These are phyloP conservation scores for Alternaria viburni DNA, from an alignment of 2,329 filamentous ascomycete genomes.

Conservation along the genomic window DNA sequence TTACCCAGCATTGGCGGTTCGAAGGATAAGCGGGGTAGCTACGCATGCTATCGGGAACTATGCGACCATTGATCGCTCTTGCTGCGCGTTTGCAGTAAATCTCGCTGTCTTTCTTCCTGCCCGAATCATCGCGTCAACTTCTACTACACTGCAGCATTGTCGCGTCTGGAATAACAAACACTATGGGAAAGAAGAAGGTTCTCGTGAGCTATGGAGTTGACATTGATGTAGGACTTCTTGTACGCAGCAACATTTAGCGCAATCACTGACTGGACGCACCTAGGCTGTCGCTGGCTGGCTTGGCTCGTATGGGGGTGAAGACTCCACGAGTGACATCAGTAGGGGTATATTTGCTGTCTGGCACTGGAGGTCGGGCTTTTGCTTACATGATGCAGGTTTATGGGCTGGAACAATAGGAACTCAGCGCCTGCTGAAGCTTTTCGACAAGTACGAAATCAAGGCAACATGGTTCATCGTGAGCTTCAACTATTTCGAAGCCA, in stretches of 20 bases:
- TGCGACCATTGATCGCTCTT: not conserved
- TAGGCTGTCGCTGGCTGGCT: slow-evolving; percentile 71
- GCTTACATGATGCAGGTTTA: slow-evolving; percentile 53
- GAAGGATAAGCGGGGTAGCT: slow-evolving; percentile 20
- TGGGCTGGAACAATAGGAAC: slow-evolving; percentile 75
- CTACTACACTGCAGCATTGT: not conserved
- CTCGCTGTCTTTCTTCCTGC: not conserved
- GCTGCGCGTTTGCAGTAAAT: not conserved
- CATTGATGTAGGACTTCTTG: slow-evolving; percentile 57
- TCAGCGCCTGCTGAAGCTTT: slow-evolving; percentile 71
- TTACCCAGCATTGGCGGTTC: not conserved
- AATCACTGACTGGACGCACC: not conserved
- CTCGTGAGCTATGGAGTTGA: slow-evolving; percentile 71
- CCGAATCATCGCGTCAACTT: not conserved
- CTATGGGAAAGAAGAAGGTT: slow-evolving; percentile 60
- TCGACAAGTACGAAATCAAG: slow-evolving; percentile 76
- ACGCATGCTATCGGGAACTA: slow-evolving; percentile 9
- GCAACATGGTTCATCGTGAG: slow-evolving; percentile 72
- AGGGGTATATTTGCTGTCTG: slow-evolving; percentile 56
- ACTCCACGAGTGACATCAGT: slow-evolving; percentile 74
- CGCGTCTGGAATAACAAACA: not conserved
- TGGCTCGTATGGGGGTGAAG: slow-evolving; percentile 75
- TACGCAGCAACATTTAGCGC: slow-evolving; percentile 53
- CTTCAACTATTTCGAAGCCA: slow-evolving; percentile 54
- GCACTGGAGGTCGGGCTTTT: not conserved